Percentiles rank a stretch among this genome's conserved stretches.
Evolutionary conservation across 768 basidiomycete genomes (phyloP).

Genomic region (Russula dissimulans): DNA sequence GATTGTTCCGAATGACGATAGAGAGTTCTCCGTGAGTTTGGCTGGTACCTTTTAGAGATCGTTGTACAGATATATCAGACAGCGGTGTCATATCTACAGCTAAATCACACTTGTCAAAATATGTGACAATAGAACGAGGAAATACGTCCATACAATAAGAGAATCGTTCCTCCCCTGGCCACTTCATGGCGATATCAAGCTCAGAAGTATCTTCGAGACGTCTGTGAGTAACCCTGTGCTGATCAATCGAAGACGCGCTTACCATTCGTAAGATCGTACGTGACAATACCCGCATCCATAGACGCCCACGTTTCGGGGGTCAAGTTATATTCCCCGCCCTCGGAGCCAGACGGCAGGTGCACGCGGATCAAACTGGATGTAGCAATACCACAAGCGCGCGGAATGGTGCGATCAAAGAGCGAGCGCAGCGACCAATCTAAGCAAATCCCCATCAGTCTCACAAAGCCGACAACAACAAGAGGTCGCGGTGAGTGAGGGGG

Average conservation of each 20-base stretch:
- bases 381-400: slow-evolving; percentile 63
- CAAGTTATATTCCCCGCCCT: slow-evolving; percentile 32
- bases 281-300: slow-evolving; percentile 27
- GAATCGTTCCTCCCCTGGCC: slow-evolving; percentile 43
- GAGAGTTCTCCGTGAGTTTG: slow-evolving; percentile 71
- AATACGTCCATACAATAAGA: slow-evolving; percentile 39
- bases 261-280: slow-evolving; percentile 46
- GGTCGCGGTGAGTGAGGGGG: too few relatives aligned
- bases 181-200: slow-evolving; percentile 49
- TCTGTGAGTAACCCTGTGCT: slow-evolving; percentile 8
- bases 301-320: slow-evolving; percentile 41
- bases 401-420: slow-evolving; percentile 58
- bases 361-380: slow-evolving; percentile 47
- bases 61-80: slow-evolving; percentile 51
- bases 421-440: slow-evolving; percentile 68
- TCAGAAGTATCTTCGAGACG: slow-evolving; percentile 25
- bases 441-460: neutral
- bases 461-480: neutral
- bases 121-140: neutral
- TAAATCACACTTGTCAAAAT: slow-evolving; percentile 18
- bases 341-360: slow-evolving; percentile 27
- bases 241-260: slow-evolving; percentile 17
- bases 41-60: slow-evolving; percentile 62
- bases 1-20: slow-evolving; percentile 56
- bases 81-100: slow-evolving; percentile 34